Evolutionary conservation across 306 rosid species (phyloP).

Genomic region (Glycine latifolia): DNA sequence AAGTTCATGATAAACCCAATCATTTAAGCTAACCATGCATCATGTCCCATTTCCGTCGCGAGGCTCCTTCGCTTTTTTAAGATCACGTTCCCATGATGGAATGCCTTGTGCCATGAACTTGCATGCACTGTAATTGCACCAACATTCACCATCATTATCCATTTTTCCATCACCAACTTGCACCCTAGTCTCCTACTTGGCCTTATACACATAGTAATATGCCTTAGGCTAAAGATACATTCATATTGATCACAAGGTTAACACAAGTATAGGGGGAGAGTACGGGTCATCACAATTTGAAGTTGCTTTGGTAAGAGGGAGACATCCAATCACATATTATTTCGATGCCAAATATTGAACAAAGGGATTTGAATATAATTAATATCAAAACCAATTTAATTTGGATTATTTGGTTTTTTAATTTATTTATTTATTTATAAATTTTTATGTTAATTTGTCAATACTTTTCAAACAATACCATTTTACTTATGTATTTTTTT

Average conservation of each 20-base stretch:
- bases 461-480: too few relatives aligned
- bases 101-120: neutral
- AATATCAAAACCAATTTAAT: too few relatives aligned
- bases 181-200: neutral
- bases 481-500: too few relatives aligned
- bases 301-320: neutral
- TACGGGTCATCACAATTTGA: neutral
- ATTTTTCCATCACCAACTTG: neutral
- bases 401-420: too few relatives aligned
- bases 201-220: neutral
- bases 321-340: neutral
- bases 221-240: neutral
- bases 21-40: neutral
- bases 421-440: too few relatives aligned
- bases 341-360: too few relatives aligned
- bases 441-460: too few relatives aligned
- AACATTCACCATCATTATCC: neutral
- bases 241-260: neutral
- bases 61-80: neutral
- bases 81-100: neutral
- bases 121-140: neutral
- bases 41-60: neutral
- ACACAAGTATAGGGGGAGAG: neutral
- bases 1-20: neutral
- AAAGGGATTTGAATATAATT: too few relatives aligned